Evolutionary conservation across 257 asterid genomes (phyloP).

Genomic region (Solanum pennellii): DNA sequence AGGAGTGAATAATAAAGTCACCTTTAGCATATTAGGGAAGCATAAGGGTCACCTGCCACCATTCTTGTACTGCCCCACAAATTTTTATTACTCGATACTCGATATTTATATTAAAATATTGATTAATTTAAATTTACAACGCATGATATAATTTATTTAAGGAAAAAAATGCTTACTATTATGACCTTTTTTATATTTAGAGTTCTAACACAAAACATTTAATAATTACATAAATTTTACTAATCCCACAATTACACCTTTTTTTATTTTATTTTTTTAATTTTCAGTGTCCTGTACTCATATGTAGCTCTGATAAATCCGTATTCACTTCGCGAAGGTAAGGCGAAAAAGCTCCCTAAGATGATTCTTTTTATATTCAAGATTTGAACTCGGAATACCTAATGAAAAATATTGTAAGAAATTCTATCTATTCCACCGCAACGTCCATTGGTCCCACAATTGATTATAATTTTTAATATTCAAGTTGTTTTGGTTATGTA

Average conservation of each 20-base stretch:
- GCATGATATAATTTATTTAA: background rate
- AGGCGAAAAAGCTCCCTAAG: background rate
- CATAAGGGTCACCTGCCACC: constrained; percentile 16
- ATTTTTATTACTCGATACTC: rapidly evolving
- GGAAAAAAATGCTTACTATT: background rate
- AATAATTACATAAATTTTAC: background rate
- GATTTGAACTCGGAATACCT: background rate
- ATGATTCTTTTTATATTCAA: background rate
- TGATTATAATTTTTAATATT: background rate
- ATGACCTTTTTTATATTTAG: background rate
- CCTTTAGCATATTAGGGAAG: constrained; percentile 6
- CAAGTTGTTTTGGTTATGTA: background rate
- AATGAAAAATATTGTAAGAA: too few species aligned
- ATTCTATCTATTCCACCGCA: background rate
- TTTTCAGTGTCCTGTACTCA: background rate
- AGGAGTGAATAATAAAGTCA: constrained; percentile 8
- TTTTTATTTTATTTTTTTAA: background rate
- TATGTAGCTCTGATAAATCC: background rate
- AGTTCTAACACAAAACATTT: background rate
- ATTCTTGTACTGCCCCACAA: background rate
- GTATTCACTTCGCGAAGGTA: background rate
- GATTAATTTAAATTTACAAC: background rate
- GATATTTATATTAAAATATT: background rate
- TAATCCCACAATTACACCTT: background rate
- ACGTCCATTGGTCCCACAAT: background rate